phyloP scores from a whole-genome alignment of 1,284 basidiomycete species.

The Leucoagaricus sp. region DNA sequence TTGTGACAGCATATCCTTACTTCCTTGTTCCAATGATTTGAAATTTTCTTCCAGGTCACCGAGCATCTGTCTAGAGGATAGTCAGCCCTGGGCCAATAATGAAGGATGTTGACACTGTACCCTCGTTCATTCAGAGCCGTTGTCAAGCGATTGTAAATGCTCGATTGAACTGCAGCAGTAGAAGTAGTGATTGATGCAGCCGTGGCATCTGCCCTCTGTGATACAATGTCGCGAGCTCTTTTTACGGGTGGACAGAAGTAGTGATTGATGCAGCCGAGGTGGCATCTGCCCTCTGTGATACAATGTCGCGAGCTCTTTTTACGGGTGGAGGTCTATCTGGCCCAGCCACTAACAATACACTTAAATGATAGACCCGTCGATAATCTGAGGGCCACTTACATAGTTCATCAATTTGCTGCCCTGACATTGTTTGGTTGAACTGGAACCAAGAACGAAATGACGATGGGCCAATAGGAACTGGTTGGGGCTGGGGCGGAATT shows the following conservation, averaged over 20 bases:
- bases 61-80: constrained; percentile 51
- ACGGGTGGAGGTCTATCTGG: constrained; percentile 54
- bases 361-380: no score
- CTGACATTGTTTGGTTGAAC: constrained; percentile 47
- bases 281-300: background rate
- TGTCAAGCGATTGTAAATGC: constrained; percentile 49
- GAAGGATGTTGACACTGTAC: constrained; percentile 31
- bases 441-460: constrained; percentile 58
- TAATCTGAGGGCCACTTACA: no score
- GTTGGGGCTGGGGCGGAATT: constrained; percentile 58
- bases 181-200: constrained; percentile 33
- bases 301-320: constrained; percentile 9
- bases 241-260: constrained; percentile 33
- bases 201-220: constrained; percentile 11
- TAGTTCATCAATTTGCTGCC: constrained; percentile 58
- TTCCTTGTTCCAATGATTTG: constrained; percentile 62
- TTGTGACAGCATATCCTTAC: constrained; percentile 64
- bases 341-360: constrained; percentile 62
- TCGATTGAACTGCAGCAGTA: constrained; percentile 40
- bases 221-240: background rate
- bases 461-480: constrained; percentile 56
- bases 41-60: constrained; percentile 62
- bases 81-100: background rate
- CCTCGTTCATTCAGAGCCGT: constrained; percentile 64
- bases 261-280: no score